Conservation (phyloP, 257 asterid species). For the Cruciata laevipes region DNA sequence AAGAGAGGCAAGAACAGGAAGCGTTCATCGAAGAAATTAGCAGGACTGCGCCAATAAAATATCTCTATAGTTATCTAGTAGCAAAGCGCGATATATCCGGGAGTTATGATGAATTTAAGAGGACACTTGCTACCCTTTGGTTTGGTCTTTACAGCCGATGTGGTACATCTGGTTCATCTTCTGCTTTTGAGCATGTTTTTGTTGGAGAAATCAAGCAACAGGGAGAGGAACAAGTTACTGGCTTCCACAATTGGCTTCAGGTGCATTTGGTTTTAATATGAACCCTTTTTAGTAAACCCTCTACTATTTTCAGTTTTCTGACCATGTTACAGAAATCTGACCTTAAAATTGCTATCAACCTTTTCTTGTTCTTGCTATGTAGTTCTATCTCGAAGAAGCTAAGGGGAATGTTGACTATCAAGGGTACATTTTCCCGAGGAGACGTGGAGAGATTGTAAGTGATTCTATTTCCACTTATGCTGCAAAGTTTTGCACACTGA, state of each 20-base stretch:
- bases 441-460: constrained; percentile 74
- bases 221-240: constrained; percentile 76
- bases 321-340: background rate
- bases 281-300: background rate
- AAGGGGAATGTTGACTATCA: constrained; percentile 91
- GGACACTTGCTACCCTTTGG: constrained; percentile 64
- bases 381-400: constrained; percentile 91
- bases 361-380: constrained; percentile 22
- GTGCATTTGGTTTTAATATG: constrained; percentile 22
- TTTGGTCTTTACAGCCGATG: constrained; percentile 85
- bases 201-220: constrained; percentile 89
- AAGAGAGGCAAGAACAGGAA: constrained; percentile 75
- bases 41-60: constrained; percentile 83
- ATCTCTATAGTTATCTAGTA: constrained; percentile 64
- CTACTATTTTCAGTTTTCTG: background rate
- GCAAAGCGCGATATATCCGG: constrained; percentile 48
- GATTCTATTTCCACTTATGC: constrained; percentile 11
- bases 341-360: background rate
- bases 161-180: constrained; percentile 74
- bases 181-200: constrained; percentile 98
- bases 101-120: constrained; percentile 55
- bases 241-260: constrained; percentile 99
- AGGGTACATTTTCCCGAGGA: constrained; percentile 86
- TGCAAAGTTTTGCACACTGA: constrained; percentile 4
- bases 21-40: constrained; percentile 92